phyloP scores from a whole-genome alignment of 805 yeast genomes.

The Wickerhamiella occidentalis region DNA sequence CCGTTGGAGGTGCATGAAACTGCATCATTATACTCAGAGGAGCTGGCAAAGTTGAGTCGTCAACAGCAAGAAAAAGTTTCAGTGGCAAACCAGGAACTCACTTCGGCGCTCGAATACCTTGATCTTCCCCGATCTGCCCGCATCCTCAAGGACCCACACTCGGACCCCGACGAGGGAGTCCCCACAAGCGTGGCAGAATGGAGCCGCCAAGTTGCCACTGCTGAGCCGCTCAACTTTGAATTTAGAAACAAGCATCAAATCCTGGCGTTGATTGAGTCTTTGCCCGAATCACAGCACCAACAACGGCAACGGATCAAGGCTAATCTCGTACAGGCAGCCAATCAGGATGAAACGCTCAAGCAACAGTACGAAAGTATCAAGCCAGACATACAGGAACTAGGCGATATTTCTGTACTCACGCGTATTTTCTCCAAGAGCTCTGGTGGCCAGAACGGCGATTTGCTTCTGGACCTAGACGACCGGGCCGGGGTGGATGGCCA shows the following conservation, averaged over 20 bases:
- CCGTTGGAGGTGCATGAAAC: constrained; percentile 83
- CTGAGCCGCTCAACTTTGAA: constrained; percentile 11
- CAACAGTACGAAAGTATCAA: constrained; percentile 36
- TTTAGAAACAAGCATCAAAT: constrained; percentile 22
- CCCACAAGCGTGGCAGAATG: constrained; percentile 33
- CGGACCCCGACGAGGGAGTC: constrained; percentile 21
- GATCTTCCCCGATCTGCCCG: constrained; percentile 57
- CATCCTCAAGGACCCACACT: constrained; percentile 21
- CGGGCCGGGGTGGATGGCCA: constrained; percentile 27
- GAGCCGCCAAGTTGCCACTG: constrained; percentile 27
- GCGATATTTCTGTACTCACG: constrained; percentile 31
- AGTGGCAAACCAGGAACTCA: constrained; percentile 64
- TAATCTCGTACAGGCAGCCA: constrained; percentile 29
- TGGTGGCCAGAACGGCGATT: background rate
- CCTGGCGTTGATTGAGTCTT: constrained; percentile 22
- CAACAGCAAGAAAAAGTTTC: constrained; percentile 62
- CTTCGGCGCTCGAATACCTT: constrained; percentile 68
- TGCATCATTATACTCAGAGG: constrained; percentile 78
- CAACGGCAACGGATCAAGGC: constrained; percentile 25
- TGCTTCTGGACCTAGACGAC: constrained; percentile 49
- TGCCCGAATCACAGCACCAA: constrained; percentile 4
- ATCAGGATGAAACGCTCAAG: constrained; percentile 44
- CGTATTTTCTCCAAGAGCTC: background rate
- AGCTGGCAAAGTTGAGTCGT: constrained; percentile 66
- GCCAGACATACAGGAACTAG: constrained; percentile 35